These are phyloP conservation scores for Amorphotheca resinae DNA, from an alignment of 495 filamentous ascomycete species.

Conservation along the genomic window DNA sequence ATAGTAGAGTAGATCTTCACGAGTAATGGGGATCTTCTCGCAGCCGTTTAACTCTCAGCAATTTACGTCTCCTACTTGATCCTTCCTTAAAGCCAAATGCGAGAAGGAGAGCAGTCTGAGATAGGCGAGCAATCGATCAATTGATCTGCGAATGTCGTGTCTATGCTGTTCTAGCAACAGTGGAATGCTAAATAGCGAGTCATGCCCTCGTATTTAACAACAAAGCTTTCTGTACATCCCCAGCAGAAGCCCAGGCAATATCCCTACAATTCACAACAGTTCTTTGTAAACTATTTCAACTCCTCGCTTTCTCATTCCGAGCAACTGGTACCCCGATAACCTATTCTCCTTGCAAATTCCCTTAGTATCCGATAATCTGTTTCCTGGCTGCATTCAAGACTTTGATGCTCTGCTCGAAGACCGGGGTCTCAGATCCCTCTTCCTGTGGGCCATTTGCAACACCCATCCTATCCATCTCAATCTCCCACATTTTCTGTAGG, in stretches of 20 bases:
- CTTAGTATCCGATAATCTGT: conserved; percentile 6
- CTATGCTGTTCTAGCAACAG: no score
- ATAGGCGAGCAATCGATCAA: no score
- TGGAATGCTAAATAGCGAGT: no score
- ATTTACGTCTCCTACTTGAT: not conserved
- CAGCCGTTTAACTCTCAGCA: not conserved
- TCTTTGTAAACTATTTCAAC: not conserved
- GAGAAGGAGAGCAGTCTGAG: no score
- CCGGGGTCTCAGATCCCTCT: no score
- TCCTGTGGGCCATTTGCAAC: not conserved
- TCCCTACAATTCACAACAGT: not conserved
- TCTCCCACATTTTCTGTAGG: conserved; percentile 3
- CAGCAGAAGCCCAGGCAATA: not conserved
- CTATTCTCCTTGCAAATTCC: no score
- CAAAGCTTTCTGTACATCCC: no score
- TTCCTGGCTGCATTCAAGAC: conserved; percentile 9
- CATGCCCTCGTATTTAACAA: no score
- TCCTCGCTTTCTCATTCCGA: not conserved
- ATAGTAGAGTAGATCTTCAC: not conserved
- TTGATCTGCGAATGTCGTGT: no score
- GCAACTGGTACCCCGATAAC: no score
- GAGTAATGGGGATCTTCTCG: not conserved
- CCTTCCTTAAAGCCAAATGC: no score
- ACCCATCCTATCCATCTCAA: conserved; percentile 5
- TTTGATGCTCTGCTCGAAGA: conserved; percentile 6